These are phyloP conservation scores for Carnegiea gigantea DNA, from an alignment of 179 eudicot species.

Conservation along the genomic window DNA sequence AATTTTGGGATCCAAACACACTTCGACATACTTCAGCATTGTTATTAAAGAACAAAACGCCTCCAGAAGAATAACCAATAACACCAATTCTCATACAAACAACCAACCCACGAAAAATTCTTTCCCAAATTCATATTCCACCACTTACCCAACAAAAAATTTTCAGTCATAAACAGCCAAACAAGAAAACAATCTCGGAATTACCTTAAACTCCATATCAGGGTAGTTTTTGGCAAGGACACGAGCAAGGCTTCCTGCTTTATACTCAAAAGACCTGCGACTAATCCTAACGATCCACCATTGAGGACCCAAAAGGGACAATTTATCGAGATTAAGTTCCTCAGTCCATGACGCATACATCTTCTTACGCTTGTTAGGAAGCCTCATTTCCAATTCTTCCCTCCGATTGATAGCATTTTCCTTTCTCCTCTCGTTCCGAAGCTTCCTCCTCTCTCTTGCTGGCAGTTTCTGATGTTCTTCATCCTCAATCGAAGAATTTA, in stretches of 20 bases:
- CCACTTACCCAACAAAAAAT: background rate
- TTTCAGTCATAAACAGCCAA: background rate
- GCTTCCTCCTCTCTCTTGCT: slow-evolving; percentile 70
- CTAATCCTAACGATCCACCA: slow-evolving; percentile 88
- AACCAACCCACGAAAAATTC: no score
- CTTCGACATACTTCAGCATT: background rate
- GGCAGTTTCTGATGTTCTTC: slow-evolving; percentile 28
- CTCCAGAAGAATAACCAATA: background rate
- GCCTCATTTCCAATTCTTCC: slow-evolving; percentile 78
- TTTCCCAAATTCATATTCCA: no score
- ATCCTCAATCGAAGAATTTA: slow-evolving; percentile 6
- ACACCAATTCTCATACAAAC: background rate
- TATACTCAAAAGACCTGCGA: slow-evolving; percentile 41
- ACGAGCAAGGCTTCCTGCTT: slow-evolving; percentile 52
- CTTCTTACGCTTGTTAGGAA: slow-evolving; percentile 73
- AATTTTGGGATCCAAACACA: background rate
- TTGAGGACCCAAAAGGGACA: slow-evolving; percentile 67
- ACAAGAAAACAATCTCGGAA: background rate
- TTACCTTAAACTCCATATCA: slow-evolving; percentile 64
- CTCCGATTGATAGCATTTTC: slow-evolving; percentile 65
- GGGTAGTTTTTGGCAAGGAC: slow-evolving; percentile 55
- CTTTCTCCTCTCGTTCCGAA: slow-evolving; percentile 79
- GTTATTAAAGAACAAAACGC: background rate
- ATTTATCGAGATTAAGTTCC: slow-evolving; percentile 72
- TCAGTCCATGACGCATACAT: slow-evolving; percentile 67